Evolutionary conservation across 306 rosid species (phyloP), one percentile per base, ranked within the genome.

Genomic region (Ziziphus jujuba): DNA sequence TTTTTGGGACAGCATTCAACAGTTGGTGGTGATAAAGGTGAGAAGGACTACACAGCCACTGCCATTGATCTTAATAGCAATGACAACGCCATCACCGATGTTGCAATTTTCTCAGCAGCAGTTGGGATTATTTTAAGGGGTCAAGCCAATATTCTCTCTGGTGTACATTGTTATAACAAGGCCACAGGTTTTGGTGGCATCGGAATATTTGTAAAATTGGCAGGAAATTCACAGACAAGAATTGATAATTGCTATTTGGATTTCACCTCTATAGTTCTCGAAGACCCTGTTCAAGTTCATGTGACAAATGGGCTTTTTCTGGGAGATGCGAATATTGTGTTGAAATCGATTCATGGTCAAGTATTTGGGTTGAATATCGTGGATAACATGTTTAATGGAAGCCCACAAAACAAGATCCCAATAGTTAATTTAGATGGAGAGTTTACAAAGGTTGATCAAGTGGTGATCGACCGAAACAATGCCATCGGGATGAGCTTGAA

Each of bases 251-350:
- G 87, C 62, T 84, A 85, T 72, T 9, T 88, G 52, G 95, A 88
- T 85, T 88, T 63, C 59, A 88, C 79, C 13, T 87, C 83, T 6
- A 79, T 85, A 34, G 89, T 85, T 15, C 77, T 84, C 81, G 95
- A 88, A 75, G 91, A 88, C 50, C 95, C 89, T 2, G 83, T 85
- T 54, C 89, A 88, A 73, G 91, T 85, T 76, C 95, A 88, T 80
- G 82, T 88, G 58, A 85, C 87, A 1, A 88, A 88, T 66, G 91
- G 84, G 19, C 72, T 88, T 8, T 85, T 84, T 71, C n/a, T 85
- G 3, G 95, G 91, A 14, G 86, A 75, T 69, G 91, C 89, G 49
- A 85, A 77, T 63, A 28, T 88, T 59, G 77, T 85, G 25, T 9
- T 88, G 47, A 85, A 47, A 68, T 75, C 95, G 5, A 65, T 85